Conservation (phyloP, 2,329 filamentous ascomycete genomes). For the Verticillium longisporum region DNA sequence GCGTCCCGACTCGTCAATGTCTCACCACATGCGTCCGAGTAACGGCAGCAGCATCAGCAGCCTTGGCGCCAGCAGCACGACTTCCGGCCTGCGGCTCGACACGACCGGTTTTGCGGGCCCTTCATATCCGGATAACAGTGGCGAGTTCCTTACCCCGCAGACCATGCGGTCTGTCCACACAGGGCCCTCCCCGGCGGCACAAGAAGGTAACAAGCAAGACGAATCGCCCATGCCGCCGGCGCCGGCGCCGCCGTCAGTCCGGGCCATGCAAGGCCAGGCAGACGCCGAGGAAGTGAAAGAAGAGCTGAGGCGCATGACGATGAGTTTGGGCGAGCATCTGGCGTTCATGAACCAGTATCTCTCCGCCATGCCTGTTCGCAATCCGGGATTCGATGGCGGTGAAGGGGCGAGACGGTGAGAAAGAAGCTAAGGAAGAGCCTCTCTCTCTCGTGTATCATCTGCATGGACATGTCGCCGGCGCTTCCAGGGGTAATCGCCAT, state of each 20-base stretch:
- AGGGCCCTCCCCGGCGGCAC: conserved; percentile 6
- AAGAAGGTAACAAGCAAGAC: not conserved
- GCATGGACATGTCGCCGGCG: not conserved
- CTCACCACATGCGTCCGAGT: conserved; percentile 9
- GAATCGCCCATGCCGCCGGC: conserved; percentile 17
- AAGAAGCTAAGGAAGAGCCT: not conserved
- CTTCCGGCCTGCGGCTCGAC: conserved; percentile 6
- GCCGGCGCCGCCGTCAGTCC: conserved; percentile 38
- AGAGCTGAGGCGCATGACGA: conserved; percentile 42
- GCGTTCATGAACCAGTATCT: conserved; percentile 37
- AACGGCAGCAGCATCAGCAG: conserved; percentile 6
- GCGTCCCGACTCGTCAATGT: not conserved
- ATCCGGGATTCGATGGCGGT: conserved; percentile 8
- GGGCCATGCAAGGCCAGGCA: conserved; percentile 49
- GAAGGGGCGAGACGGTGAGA: not conserved
- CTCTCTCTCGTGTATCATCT: not conserved
- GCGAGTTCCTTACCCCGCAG: conserved; percentile 11
- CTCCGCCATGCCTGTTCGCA: conserved; percentile 28
- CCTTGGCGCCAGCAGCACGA: conserved; percentile 5
- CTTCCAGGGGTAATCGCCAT: not conserved
- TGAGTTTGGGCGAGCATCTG: conserved; percentile 42
- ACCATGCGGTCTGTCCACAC: conserved; percentile 7
- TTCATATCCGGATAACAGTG: conserved; percentile 11
- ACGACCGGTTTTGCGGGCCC: conserved; percentile 10
- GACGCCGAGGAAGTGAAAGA: conserved; percentile 43